These are phyloP conservation scores for Clathrospora elynae DNA, from an alignment of 2,329 filamentous ascomycete genomes.

Conservation along the genomic window DNA sequence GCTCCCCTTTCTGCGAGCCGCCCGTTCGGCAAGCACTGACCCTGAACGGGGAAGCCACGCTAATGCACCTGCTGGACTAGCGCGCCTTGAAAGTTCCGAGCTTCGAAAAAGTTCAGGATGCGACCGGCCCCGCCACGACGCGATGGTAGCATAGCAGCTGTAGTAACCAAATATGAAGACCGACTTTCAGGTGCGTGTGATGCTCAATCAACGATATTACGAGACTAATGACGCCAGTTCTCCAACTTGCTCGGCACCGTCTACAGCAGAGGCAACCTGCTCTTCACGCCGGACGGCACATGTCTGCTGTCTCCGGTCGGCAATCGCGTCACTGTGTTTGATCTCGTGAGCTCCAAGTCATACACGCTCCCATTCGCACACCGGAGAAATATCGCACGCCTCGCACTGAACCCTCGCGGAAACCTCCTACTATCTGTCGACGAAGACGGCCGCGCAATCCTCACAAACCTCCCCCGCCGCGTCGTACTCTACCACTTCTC, in stretches of 20 bases:
- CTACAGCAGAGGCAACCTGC: constrained; percentile 95
- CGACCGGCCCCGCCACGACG: constrained; percentile 29
- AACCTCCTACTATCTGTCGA: constrained; percentile 93
- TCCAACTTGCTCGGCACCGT: constrained; percentile 98
- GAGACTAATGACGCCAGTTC: constrained; percentile 69
- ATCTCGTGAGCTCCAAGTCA: constrained; percentile 90
- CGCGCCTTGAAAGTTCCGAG: constrained; percentile 13
- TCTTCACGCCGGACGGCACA: constrained; percentile 95
- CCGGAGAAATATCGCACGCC: constrained; percentile 86
- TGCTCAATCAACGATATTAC: not conserved
- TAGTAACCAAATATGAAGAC: constrained; percentile 79
- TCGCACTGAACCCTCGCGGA: constrained; percentile 86
- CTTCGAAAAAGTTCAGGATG: constrained; percentile 44
- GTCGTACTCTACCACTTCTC: constrained; percentile 93
- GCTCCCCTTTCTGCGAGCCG: constrained; percentile 48
- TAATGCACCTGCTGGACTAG: constrained; percentile 28
- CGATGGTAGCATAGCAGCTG: constrained; percentile 12
- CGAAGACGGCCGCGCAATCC: constrained; percentile 89
- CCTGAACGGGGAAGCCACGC: constrained; percentile 45
- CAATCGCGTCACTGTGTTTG: constrained; percentile 94
- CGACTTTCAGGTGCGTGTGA: constrained; percentile 80
- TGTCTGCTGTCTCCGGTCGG: constrained; percentile 95
- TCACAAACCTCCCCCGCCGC: constrained; percentile 86
- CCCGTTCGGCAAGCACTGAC: constrained; percentile 47
- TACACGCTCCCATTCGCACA: constrained; percentile 88